A percentile compares a stretch with the other conserved stretches of the same genome.
These are phyloP conservation scores for Geranium incanum DNA, from an alignment of 441 rosid genomes.

Conservation along the genomic window DNA sequence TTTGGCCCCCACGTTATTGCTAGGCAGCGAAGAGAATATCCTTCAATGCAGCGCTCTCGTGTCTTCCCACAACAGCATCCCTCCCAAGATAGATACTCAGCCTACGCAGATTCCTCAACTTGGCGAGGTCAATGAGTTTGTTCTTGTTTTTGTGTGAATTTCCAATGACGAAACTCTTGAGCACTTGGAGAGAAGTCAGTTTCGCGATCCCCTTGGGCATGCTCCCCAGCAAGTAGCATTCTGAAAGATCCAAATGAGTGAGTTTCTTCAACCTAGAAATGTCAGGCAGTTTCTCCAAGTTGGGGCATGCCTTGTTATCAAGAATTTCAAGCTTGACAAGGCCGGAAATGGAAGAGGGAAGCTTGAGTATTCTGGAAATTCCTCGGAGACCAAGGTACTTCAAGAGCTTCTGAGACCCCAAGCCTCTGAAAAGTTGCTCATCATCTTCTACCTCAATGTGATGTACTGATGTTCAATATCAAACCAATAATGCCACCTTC, in stretches of 20 bases:
- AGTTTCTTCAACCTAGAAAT: neutral
- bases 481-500: neutral
- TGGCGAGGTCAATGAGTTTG: constrained; percentile 6
- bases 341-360: neutral
- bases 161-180: constrained; percentile 9
- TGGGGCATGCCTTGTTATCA: constrained; percentile 17
- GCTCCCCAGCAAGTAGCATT: neutral
- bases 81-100: constrained; percentile 16
- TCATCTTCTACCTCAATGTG: constrained; percentile 11
- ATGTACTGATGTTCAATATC: neutral
- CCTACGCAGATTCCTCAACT: constrained; percentile 12
- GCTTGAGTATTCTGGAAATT: constrained; percentile 4
- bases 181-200: constrained; percentile 3
- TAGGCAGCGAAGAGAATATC: constrained; percentile 10
- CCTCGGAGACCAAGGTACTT: constrained; percentile 14
- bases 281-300: constrained; percentile 1
- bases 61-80: neutral
- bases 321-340: constrained; percentile 8
- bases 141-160: neutral
- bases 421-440: constrained; percentile 10
- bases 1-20: constrained; percentile 7
- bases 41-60: neutral
- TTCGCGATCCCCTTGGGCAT: neutral
- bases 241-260: neutral
- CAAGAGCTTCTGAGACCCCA: neutral